A percentile compares a stretch with the other conserved stretches of the same genome.
Evolutionary conservation across 2,329 filamentous ascomycete species (phyloP).

Genomic region (Colletotrichum orbiculare): DNA sequence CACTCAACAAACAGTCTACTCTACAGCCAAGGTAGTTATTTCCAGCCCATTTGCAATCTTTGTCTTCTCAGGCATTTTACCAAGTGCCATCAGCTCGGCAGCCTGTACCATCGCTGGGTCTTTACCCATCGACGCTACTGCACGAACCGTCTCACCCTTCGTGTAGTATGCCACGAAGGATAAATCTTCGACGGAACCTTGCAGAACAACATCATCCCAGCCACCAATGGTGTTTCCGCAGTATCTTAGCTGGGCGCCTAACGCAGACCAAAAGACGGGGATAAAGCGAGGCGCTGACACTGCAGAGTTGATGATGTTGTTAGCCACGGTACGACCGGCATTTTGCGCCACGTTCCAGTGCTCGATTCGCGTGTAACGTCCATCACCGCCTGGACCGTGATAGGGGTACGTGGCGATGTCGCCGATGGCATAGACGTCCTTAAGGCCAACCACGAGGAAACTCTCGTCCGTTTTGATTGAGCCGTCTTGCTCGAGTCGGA

Average conservation of each 20-base stretch:
- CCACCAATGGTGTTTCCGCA: slow-evolving; percentile 86
- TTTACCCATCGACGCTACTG: slow-evolving; percentile 89
- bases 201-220: slow-evolving; percentile 86
- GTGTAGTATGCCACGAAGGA: slow-evolving; percentile 93
- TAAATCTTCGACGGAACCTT: slow-evolving; percentile 79
- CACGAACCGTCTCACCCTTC: slow-evolving; percentile 86
- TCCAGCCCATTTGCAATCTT: slow-evolving; percentile 75
- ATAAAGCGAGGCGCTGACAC: slow-evolving; percentile 78
- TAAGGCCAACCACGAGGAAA: slow-evolving; percentile 79
- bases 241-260: slow-evolving; percentile 90
- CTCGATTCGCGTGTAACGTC: slow-evolving; percentile 83
- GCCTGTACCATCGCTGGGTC: slow-evolving; percentile 88
- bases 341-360: slow-evolving; percentile 99
- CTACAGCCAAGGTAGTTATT: slow-evolving; percentile 53
- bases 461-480: slow-evolving; percentile 83
- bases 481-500: slow-evolving; percentile 84
- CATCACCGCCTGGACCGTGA: slow-evolving; percentile 85
- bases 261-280: slow-evolving; percentile 95
- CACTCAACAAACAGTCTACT: too few relatives aligned
- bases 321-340: slow-evolving; percentile 82
- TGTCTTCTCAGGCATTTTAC: slow-evolving; percentile 85
- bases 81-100: slow-evolving; percentile 84
- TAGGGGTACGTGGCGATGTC: slow-evolving; percentile 98
- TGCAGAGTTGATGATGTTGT: slow-evolving; percentile 76
- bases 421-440: slow-evolving; percentile 91